Evolutionary conservation across 495 filamentous ascomycete genomes (phyloP), one percentile per base, ranked within the genome.

Genomic region (Tetracladium setigerum): DNA sequence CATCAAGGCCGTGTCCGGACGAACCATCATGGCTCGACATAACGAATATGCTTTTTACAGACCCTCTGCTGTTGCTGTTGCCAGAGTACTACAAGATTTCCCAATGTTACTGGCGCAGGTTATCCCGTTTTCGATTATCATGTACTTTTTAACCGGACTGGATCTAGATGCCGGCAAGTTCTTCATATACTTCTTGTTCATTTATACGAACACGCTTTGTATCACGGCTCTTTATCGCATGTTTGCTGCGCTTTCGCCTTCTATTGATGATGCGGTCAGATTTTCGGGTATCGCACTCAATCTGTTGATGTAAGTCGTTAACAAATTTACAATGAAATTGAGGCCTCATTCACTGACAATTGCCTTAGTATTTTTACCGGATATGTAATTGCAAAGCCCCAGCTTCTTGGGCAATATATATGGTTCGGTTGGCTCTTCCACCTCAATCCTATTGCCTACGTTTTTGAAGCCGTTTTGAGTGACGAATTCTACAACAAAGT

Each of bases 11-110:
- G 76, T 85, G 8, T 67, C 70, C 38, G 82, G 82, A 4, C 67
- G 83, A 47, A 65, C 61, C 9, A 78, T 87, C n/a, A 55, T 86
- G 15, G 68, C 73, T 11, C 67, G 80, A 18, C 82, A 87, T 55
- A 75, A 78, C 38, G 77, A 82, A 32, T 89, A 85, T 50, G 84
- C 83, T n/a, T 87, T 89, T 63, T 86, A 87, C 59, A 76, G 82
- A 32, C 85, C 85, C 1, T 84, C 82, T 38, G 85, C 85, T 35
- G 80, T 87, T 38, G 66, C 67, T 1, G 74, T 89, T 38, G 83
- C 81, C 11, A 74, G 82, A 39, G 76, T 87, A 10, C 61, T 88
- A 9, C 67, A 77, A 15, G 85, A 89, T 56, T 71, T 89, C 44
- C 85, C 85, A 0, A 60, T 85, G 2, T 62, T 87, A 16, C 66